Evolutionary conservation across 1,139 yeast species (phyloP).

Genomic region (Blastobotrys indianensis): DNA sequence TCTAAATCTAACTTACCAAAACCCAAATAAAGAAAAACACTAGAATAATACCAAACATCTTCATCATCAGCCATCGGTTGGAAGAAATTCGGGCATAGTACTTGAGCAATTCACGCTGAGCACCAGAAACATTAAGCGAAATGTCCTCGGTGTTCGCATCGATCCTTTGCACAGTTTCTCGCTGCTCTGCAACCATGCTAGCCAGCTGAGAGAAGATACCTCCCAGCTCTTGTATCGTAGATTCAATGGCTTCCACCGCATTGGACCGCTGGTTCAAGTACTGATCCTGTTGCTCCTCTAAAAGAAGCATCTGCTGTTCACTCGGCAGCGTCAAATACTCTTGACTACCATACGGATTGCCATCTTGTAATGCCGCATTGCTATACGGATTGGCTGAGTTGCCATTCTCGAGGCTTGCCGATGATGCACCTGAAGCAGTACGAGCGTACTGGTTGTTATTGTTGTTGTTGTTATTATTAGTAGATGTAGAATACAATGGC

Average conservation of each 20-base stretch:
- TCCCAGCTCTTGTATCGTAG: slow-evolving; percentile 95
- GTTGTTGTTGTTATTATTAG: neutral
- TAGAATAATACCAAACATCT: slow-evolving; percentile 81
- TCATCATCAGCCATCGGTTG: slow-evolving; percentile 87
- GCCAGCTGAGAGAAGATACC: slow-evolving; percentile 91
- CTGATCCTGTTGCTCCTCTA: slow-evolving; percentile 61
- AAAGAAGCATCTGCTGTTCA: slow-evolving; percentile 57
- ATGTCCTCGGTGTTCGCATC: slow-evolving; percentile 95
- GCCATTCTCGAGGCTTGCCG: neutral
- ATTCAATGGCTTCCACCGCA: slow-evolving; percentile 94
- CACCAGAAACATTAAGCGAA: slow-evolving; percentile 80
- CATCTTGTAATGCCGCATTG: slow-evolving; percentile 24
- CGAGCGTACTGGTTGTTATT: slow-evolving; percentile 2
- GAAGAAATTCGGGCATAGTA: slow-evolving; percentile 84
- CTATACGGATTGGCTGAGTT: slow-evolving; percentile 34
- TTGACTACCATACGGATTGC: slow-evolving; percentile 24
- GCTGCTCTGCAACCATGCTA: slow-evolving; percentile 96
- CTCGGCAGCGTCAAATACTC: slow-evolving; percentile 53
- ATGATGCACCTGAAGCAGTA: neutral
- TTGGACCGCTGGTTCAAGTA: slow-evolving; percentile 78
- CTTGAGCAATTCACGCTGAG: slow-evolving; percentile 87
- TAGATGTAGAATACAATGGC: slow-evolving; percentile 19
- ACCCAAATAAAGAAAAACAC: slow-evolving; percentile 31
- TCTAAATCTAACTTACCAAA: slow-evolving; percentile 22
- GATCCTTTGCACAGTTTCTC: slow-evolving; percentile 90